These are phyloP conservation scores for Ustilago vetiveriae DNA, from an alignment of 1,284 basidiomycete genomes.

Conservation along the genomic window DNA sequence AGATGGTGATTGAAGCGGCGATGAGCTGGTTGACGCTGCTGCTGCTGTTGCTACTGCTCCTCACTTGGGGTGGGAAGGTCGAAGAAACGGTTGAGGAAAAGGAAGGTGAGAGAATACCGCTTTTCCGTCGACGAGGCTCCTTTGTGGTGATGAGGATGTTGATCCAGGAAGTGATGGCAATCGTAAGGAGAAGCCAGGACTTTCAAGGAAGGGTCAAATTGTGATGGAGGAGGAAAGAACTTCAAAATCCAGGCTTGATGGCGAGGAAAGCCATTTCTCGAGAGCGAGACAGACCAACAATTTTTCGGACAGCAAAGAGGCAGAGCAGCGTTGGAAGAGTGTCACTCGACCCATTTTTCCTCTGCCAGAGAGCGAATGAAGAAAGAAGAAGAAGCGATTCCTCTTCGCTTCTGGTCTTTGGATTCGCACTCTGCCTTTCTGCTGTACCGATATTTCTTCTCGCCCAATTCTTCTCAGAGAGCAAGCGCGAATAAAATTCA, in stretches of 20 bases:
- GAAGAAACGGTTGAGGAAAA: slow-evolving; percentile 38
- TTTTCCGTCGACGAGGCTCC: slow-evolving; percentile 34
- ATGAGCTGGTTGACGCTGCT: not conserved
- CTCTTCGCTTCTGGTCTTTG: slow-evolving; percentile 1
- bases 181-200: slow-evolving; percentile 27
- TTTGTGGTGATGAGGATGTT: slow-evolving; percentile 1
- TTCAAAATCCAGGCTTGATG: slow-evolving; percentile 10
- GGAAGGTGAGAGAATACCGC: slow-evolving; percentile 43
- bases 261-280: slow-evolving; percentile 4
- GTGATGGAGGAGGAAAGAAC: slow-evolving; percentile 19
- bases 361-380: not conserved
- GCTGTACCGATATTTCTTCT: slow-evolving; percentile 2
- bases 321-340: not conserved
- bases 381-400: not conserved
- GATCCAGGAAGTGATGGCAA: slow-evolving; percentile 39
- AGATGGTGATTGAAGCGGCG: too few species aligned
- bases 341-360: not conserved
- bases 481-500: slow-evolving; percentile 8
- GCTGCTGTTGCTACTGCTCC: not conserved
- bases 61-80: not conserved
- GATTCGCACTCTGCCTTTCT: not conserved
- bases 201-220: slow-evolving; percentile 23
- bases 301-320: slow-evolving; percentile 33
- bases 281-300: slow-evolving; percentile 11
- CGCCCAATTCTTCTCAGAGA: not conserved